Conservation (phyloP, 148 eudicot species). For the Rhododendron mucronatum region DNA sequence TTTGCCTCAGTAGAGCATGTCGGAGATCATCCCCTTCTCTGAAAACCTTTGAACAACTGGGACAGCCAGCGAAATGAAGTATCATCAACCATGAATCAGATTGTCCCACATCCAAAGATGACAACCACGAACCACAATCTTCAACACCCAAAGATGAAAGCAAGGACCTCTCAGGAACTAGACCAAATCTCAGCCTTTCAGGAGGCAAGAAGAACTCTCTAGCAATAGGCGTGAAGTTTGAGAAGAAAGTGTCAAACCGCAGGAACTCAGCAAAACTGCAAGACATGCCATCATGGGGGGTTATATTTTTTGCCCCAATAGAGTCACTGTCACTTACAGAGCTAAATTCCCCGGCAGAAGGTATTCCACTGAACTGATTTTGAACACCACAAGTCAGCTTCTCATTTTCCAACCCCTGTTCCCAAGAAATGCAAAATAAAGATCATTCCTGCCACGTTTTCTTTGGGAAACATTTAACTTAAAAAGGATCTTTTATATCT, state of each 20-base stretch:
- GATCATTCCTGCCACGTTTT: constrained; percentile 9
- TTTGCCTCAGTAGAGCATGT: constrained; percentile 42
- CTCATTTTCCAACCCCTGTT: constrained; percentile 46
- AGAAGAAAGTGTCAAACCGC: constrained; percentile 51
- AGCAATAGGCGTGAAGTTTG: constrained; percentile 41
- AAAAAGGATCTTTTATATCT: constrained; percentile 5
- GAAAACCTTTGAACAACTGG: constrained; percentile 52
- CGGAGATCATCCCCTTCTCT: constrained; percentile 46
- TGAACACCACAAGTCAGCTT: constrained; percentile 42
- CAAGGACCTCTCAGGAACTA: constrained; percentile 54
- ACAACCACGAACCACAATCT: constrained; percentile 56
- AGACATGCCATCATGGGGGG: constrained; percentile 29
- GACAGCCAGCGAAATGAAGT: constrained; percentile 61
- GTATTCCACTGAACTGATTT: constrained; percentile 30
- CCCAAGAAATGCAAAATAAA: constrained; percentile 11
- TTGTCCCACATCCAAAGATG: constrained; percentile 43
- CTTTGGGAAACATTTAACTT: constrained; percentile 10
- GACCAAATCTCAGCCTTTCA: constrained; percentile 66
- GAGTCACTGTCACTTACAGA: constrained; percentile 31
- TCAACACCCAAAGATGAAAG: constrained; percentile 50
- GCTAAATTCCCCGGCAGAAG: constrained; percentile 52
- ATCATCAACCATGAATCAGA: constrained; percentile 63
- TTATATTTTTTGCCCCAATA: constrained; percentile 26
- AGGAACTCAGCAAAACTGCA: constrained; percentile 56
- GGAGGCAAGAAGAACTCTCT: constrained; percentile 74